A percentile compares a stretch with the other conserved stretches of the same genome.
Evolutionary conservation across 306 rosid genomes (phyloP).

Genomic region (Crotalaria pallida): DNA sequence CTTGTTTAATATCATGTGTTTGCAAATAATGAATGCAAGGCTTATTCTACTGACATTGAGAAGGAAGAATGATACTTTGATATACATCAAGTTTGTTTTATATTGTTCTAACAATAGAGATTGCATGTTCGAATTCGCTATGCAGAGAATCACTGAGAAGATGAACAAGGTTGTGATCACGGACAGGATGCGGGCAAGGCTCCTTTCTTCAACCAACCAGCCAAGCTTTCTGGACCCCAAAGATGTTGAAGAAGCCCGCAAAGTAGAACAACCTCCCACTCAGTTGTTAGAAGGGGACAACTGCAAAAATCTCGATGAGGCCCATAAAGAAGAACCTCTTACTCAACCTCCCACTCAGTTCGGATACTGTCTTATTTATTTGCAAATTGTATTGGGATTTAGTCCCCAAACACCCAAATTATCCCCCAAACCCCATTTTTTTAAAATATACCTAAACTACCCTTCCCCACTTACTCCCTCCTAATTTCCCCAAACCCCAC

Average conservation of each 20-base stretch:
- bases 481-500: too few species aligned
- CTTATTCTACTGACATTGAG: neutral
- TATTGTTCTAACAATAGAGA: slow-evolving; percentile 8
- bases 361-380: slow-evolving; percentile 6
- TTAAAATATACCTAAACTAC: too few species aligned
- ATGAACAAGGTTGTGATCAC: slow-evolving; percentile 79
- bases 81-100: too few species aligned
- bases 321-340: slow-evolving; percentile 31
- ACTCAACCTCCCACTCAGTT: slow-evolving; percentile 23
- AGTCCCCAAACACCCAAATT: too few species aligned
- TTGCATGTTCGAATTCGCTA: slow-evolving; percentile 4
- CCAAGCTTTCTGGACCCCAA: slow-evolving; percentile 57
- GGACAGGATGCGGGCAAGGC: slow-evolving; percentile 88
- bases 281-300: slow-evolving; percentile 31
- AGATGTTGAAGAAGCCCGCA: slow-evolving; percentile 31
- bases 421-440: too few species aligned
- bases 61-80: neutral
- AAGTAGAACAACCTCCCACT: slow-evolving; percentile 30
- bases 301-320: slow-evolving; percentile 29
- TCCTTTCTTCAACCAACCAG: slow-evolving; percentile 60
- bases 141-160: slow-evolving; percentile 71
- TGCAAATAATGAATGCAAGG: neutral
- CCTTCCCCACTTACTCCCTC: too few species aligned
- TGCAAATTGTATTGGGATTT: too few species aligned
- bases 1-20: neutral